Percentiles rank a stretch among this genome's conserved stretches.
Evolutionary conservation across 2,329 filamentous ascomycete species (phyloP).

Genomic region (Cladosporium oxysporum): DNA sequence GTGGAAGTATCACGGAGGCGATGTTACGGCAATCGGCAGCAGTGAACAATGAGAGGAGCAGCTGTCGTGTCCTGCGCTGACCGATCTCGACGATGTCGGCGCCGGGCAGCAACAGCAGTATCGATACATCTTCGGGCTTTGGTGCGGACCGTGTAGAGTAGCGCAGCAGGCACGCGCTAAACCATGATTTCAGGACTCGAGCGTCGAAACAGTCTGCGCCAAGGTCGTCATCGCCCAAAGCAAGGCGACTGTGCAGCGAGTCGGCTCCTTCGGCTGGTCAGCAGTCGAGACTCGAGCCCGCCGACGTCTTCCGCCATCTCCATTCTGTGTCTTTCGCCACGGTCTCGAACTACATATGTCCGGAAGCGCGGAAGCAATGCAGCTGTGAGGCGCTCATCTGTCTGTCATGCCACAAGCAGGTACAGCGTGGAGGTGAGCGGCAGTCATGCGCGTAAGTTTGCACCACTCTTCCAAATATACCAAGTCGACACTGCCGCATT

Average conservation of each 20-base stretch:
- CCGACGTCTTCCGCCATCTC: conserved; percentile 16
- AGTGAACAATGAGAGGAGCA: no score
- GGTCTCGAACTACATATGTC: conserved; percentile 8
- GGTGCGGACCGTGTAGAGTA: conserved; percentile 7
- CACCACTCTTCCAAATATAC: not conserved
- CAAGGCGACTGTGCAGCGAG: conserved; percentile 4
- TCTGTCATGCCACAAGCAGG: conserved; percentile 6
- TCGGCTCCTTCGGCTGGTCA: conserved; percentile 9
- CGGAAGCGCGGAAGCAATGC: conserved; percentile 11
- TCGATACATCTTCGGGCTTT: conserved; percentile 11
- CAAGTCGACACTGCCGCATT: conserved; percentile 1
- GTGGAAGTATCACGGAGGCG: not conserved
- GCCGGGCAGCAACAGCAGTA: not conserved
- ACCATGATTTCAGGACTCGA: conserved; percentile 15
- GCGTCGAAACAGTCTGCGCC: conserved; percentile 3
- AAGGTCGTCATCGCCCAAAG: conserved; percentile 16
- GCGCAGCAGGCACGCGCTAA: conserved; percentile 7
- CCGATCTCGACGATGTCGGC: conserved; percentile 6
- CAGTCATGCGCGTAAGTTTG: not conserved
- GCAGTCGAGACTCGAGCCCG: not conserved
- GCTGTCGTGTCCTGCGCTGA: not conserved
- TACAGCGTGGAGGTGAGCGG: not conserved
- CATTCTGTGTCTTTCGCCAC: not conserved
- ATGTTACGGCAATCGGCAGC: no score
- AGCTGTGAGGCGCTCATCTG: not conserved